Percentiles rank a stretch among this genome's conserved stretches.
Conservation (phyloP, 768 basidiomycete species). For the Amanita polypyramis region DNA sequence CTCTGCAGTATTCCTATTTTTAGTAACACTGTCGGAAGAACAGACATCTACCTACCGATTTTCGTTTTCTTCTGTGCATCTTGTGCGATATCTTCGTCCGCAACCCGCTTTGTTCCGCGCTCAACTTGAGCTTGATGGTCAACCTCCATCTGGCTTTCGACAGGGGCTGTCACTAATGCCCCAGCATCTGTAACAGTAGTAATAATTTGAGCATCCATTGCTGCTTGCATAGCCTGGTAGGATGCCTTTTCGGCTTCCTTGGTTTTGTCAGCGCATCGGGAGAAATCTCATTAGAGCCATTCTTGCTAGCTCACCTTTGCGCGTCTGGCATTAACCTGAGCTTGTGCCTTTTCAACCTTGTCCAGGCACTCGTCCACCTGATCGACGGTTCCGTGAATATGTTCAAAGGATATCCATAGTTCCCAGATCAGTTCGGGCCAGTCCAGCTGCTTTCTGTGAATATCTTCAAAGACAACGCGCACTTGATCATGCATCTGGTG, state of each 20-base stretch:
- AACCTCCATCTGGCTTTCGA: conserved; percentile 28
- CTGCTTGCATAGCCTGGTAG: conserved; percentile 38
- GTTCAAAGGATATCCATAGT: conserved; percentile 83
- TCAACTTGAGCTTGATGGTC: conserved; percentile 22
- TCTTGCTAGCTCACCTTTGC: conserved; percentile 40
- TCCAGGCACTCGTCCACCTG: conserved; percentile 54
- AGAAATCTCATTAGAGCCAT: background rate
- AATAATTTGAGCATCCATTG: conserved; percentile 28
- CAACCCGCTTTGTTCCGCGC: conserved; percentile 49
- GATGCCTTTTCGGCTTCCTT: conserved; percentile 58
- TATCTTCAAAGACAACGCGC: conserved; percentile 54
- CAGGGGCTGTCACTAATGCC: conserved; percentile 13
- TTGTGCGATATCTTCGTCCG: conserved; percentile 38
- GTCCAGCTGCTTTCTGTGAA: conserved; percentile 68
- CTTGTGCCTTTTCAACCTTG: conserved; percentile 54
- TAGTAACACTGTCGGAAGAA: background rate
- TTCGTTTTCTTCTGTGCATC: conserved; percentile 47
- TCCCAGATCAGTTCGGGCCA: conserved; percentile 96
- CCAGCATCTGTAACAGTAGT: conserved; percentile 21
- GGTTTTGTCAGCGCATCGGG: background rate
- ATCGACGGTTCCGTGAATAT: conserved; percentile 63
- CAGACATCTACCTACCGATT: conserved; percentile 33
- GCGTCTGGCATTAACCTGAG: conserved; percentile 50
- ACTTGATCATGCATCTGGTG: conserved; percentile 46
- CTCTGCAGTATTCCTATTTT: conserved; percentile 21